phyloP scores from a whole-genome alignment of 75 land plant species.

The Sequoiadendron giganteum region DNA sequence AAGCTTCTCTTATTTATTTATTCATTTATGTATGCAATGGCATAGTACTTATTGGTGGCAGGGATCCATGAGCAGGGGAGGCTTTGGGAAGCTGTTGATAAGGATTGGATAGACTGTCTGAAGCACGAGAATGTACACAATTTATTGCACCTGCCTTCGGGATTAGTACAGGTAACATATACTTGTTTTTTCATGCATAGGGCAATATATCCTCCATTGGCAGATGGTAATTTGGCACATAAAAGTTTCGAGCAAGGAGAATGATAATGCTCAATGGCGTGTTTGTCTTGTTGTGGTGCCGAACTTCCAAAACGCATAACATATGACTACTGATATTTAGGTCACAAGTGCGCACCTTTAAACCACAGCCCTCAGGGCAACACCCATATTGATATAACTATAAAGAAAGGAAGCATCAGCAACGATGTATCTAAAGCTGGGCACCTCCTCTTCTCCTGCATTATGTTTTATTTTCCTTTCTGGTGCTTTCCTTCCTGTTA shows the following conservation, averaged over 20 bases:
- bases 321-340: no score
- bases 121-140: conserved; percentile 49
- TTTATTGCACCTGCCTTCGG: conserved; percentile 69
- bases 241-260: neutral
- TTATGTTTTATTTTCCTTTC: no score
- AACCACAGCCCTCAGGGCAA: no score
- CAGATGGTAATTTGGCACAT: neutral
- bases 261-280: neutral
- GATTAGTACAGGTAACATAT: conserved; percentile 44
- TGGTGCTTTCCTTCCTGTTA: no score
- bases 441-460: no score
- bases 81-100: conserved; percentile 75
- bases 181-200: neutral
- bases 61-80: conserved; percentile 43
- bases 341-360: no score
- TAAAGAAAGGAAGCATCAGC: no score
- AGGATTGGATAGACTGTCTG: conserved; percentile 71
- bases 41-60: no score
- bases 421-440: no score
- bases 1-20: no score
- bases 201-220: neutral
- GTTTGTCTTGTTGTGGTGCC: neutral
- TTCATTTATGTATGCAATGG: neutral
- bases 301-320: no score
- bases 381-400: no score